Evolutionary conservation across 129 eudicot genomes (phyloP).

Genomic region (sunflower (Helianthus annuus)): HanXRQr2.0-SUNRISE NC_035435.2:133301012-133301511

Average conservation of each 20-base stretch:
- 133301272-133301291: neutral
- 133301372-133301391: neutral
- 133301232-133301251: too few relatives aligned
- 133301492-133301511: too few relatives aligned
- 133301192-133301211: too few relatives aligned
- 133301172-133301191: neutral
- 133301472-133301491: too few relatives aligned
- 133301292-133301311: neutral
- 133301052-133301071: conserved; percentile 5
- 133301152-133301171: neutral
- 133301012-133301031: too few relatives aligned
- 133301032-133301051: too few relatives aligned
- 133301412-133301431: too few relatives aligned
- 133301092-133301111: neutral
- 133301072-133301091: neutral
- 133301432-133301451: too few relatives aligned
- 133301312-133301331: neutral
- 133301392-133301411: neutral
- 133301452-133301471: too few relatives aligned
- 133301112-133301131: neutral
- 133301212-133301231: too few relatives aligned
- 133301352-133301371: neutral
- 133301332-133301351: neutral
- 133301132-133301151: neutral
- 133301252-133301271: neutral